phyloP scores from a whole-genome alignment of 202 grass and related monocot genomes.

The Eragrostis tef region DNA sequence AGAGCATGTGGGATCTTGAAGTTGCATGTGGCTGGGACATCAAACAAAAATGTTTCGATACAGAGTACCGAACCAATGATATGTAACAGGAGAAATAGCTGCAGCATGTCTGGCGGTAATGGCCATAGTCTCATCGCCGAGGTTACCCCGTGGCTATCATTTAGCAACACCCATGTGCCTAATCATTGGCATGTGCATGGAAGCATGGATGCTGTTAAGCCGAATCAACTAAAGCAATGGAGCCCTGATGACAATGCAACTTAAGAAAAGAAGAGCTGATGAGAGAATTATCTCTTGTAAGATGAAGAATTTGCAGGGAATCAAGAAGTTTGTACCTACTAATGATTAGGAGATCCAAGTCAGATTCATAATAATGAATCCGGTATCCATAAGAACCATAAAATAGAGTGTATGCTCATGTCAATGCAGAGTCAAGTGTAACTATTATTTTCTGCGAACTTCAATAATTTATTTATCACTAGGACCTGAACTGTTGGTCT shows the following conservation, averaged over 20 bases:
- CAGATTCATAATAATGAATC: conserved; percentile 5
- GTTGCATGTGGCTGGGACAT: conserved; percentile 35
- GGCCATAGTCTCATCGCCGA: background rate
- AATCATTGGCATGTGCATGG: conserved; percentile 54
- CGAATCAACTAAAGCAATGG: conserved; percentile 19
- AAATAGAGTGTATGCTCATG: conserved; percentile 16
- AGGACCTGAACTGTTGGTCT: too few species aligned
- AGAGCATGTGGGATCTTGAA: background rate
- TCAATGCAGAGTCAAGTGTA: conserved; percentile 19
- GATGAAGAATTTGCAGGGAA: conserved; percentile 36
- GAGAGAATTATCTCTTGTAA: conserved; percentile 34
- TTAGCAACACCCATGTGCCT: background rate
- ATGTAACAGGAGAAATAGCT: conserved; percentile 48
- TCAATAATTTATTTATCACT: too few species aligned
- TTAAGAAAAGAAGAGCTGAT: conserved; percentile 9
- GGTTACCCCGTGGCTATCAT: too few species aligned
- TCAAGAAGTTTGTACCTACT: background rate
- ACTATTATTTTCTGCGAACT: too few species aligned
- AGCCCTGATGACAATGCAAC: background rate
- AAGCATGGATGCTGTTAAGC: conserved; percentile 38
- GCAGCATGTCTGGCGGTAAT: conserved; percentile 33
- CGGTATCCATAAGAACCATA: too few species aligned
- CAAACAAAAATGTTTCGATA: conserved; percentile 17
- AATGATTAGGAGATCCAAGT: conserved; percentile 38
- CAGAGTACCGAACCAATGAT: conserved; percentile 37